Conservation (phyloP, 106 monocot genomes). For the Apostasia shenzhenica region DNA sequence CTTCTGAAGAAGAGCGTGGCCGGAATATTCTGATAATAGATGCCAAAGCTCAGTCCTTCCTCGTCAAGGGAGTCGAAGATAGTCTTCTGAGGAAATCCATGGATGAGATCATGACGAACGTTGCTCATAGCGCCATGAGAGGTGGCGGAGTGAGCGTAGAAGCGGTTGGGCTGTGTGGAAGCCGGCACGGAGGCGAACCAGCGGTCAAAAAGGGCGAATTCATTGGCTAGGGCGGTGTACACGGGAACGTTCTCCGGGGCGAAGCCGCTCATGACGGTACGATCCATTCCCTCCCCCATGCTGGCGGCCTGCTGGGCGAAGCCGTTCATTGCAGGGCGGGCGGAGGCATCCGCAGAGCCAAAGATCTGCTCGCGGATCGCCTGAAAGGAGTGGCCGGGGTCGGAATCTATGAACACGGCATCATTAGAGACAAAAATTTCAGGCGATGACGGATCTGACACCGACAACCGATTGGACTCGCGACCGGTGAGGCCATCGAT, state of each 20-base stretch:
- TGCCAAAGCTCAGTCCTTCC: constrained; percentile 46
- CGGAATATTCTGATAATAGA: constrained; percentile 91
- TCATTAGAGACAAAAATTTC: constrained; percentile 51
- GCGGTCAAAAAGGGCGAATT: constrained; percentile 73
- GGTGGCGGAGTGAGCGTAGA: constrained; percentile 86
- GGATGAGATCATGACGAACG: constrained; percentile 68
- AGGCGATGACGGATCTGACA: constrained; percentile 53
- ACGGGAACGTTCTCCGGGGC: constrained; percentile 51
- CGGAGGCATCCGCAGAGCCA: constrained; percentile 28
- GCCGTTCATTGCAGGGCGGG: constrained; percentile 64
- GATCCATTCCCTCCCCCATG: constrained; percentile 55
- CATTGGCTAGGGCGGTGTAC: constrained; percentile 54
- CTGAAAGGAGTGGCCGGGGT: constrained; percentile 86
- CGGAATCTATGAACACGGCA: constrained; percentile 68
- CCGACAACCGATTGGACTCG: constrained; percentile 35
- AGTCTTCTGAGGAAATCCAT: constrained; percentile 80
- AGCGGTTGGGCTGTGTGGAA: constrained; percentile 84
- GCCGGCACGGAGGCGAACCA: constrained; percentile 87
- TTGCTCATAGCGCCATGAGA: constrained; percentile 81
- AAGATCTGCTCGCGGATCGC: constrained; percentile 92
- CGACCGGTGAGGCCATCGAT: constrained; percentile 16
- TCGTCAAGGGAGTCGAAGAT: constrained; percentile 77
- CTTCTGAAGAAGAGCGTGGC: constrained; percentile 74
- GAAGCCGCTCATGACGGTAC: constrained; percentile 77
- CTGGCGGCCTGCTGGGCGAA: constrained; percentile 66